These are phyloP conservation scores for Gamsiella multidivaricata DNA, from an alignment of 192 early-diverging fungal species.

Conservation along the genomic window DNA sequence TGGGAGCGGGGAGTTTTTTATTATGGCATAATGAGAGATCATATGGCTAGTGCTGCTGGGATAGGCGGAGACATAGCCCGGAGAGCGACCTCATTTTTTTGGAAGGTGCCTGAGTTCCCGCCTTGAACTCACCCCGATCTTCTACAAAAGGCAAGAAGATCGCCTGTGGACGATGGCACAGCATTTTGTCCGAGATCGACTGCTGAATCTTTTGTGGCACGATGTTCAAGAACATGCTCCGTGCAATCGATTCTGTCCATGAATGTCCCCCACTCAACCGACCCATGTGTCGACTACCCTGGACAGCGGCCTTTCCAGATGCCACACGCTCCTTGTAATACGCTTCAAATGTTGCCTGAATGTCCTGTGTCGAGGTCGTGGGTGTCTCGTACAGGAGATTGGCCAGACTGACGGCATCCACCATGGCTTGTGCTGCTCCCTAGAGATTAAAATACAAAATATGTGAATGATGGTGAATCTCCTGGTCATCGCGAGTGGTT, in stretches of 20 bases:
- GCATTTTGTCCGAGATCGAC: constrained; percentile 30
- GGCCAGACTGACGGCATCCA: constrained; percentile 39
- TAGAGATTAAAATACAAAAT: neutral
- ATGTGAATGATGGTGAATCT: too few species aligned
- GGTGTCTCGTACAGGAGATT: constrained; percentile 26
- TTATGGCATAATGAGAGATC: too few species aligned
- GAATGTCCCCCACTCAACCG: constrained; percentile 32
- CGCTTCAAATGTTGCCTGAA: constrained; percentile 19
- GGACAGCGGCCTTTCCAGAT: constrained; percentile 37
- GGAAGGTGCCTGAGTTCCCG: constrained; percentile 8
- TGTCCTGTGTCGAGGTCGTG: constrained; percentile 1
- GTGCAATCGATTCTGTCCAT: constrained; percentile 31
- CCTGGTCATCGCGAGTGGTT: too few species aligned
- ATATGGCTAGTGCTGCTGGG: too few species aligned
- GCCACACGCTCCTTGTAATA: constrained; percentile 25
- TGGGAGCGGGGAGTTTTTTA: neutral
- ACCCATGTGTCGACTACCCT: constrained; percentile 47
- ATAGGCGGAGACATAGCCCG: constrained; percentile 18
- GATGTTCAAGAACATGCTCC: constrained; percentile 46
- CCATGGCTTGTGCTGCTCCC: constrained; percentile 48
- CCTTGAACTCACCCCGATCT: constrained; percentile 34
- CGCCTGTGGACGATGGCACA: constrained; percentile 30
- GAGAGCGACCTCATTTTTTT: constrained; percentile 16
- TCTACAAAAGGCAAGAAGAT: constrained; percentile 29
- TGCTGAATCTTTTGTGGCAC: constrained; percentile 28